phyloP scores from a whole-genome alignment of 495 filamentous ascomycete species.

The Aspergillus hancockii region DNA sequence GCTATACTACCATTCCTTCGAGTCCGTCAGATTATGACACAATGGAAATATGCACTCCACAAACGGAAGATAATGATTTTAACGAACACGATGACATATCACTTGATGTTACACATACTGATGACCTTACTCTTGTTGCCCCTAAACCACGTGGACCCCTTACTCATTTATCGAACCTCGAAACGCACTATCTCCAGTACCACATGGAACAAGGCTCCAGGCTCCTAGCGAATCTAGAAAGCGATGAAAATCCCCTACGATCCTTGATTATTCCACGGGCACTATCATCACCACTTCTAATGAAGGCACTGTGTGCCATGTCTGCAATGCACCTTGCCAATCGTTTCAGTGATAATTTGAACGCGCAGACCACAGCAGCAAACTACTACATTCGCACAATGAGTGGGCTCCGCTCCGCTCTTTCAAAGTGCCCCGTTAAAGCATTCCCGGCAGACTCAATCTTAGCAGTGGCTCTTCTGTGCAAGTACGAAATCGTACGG shows the following conservation, averaged over 20 bases:
- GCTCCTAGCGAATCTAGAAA: conserved; percentile 45
- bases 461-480: conserved; percentile 43
- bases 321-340: conserved; percentile 47
- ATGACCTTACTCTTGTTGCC: not conserved
- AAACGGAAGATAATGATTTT: conserved; percentile 2
- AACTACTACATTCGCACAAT: conserved; percentile 43
- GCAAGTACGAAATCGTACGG: conserved; percentile 47
- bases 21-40: conserved; percentile 4
- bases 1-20: conserved; percentile 3
- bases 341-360: conserved; percentile 27
- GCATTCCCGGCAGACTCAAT: conserved; percentile 37
- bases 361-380: conserved; percentile 34
- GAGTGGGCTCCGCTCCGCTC: conserved; percentile 32
- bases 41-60: conserved; percentile 4
- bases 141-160: conserved; percentile 20
- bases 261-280: conserved; percentile 44
- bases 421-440: conserved; percentile 24
- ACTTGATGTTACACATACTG: not conserved
- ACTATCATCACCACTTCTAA: conserved; percentile 42
- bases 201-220: conserved; percentile 43
- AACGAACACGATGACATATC: conserved; percentile 1
- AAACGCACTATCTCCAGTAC: conserved; percentile 48
- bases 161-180: conserved; percentile 35
- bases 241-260: conserved; percentile 42
- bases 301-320: conserved; percentile 46